phyloP scores from a whole-genome alignment of 176 grass and related monocot genomes.

The Zoysia japonica region DNA sequence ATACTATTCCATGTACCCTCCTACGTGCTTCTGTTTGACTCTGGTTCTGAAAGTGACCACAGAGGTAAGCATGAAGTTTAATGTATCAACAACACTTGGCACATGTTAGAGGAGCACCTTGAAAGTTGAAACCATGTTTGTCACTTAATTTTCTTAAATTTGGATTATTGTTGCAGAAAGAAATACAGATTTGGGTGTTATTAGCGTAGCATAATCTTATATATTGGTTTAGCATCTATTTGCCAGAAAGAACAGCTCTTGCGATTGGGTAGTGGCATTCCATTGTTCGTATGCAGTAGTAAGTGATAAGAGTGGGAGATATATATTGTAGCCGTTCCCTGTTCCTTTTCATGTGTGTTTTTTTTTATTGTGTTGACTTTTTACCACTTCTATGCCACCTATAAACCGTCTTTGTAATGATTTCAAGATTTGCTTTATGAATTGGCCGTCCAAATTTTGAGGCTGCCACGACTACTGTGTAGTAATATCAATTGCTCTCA shows the following conservation, averaged over 20 bases:
- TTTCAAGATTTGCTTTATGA: neutral
- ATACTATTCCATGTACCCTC: neutral
- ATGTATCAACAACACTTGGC: neutral
- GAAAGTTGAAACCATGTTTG: neutral
- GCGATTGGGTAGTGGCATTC: neutral
- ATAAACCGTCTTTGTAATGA: neutral
- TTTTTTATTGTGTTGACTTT: neutral
- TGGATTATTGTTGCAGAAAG: neutral
- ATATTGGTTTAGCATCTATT: neutral
- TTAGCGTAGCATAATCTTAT: neutral
- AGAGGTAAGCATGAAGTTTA: neutral
- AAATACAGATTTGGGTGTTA: neutral
- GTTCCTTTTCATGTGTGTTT: neutral
- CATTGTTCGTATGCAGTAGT: neutral
- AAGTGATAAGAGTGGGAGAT: neutral
- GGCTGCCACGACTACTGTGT: neutral
- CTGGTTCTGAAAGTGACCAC: neutral
- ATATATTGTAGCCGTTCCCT: neutral
- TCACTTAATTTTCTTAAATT: neutral
- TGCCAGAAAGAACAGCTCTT: neutral
- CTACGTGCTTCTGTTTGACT: neutral
- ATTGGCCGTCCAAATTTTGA: neutral
- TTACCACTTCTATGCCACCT: neutral
- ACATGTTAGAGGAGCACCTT: neutral
- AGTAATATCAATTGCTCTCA: constrained; percentile 3